Conservation (phyloP, 2,329 filamentous ascomycete species). For the Cladosporium cucumerinum region DNA sequence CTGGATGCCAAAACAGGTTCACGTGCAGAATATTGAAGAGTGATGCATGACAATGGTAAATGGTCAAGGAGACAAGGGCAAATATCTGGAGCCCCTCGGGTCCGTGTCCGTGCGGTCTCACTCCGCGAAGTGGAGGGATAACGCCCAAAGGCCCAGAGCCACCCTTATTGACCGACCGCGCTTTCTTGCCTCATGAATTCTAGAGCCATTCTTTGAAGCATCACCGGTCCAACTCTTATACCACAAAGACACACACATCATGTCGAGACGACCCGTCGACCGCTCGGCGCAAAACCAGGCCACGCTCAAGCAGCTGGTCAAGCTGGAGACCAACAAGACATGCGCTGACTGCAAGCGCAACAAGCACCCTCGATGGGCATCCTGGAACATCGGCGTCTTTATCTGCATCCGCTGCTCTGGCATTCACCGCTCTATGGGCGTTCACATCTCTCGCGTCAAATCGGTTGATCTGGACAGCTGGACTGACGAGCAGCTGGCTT, state of each 20-base stretch:
- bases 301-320: slow-evolving; percentile 91
- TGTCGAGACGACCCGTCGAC: slow-evolving; percentile 81
- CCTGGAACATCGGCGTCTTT: slow-evolving; percentile 97
- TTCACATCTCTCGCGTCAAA: slow-evolving; percentile 96
- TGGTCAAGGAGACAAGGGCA: not conserved
- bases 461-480: slow-evolving; percentile 96
- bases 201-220: not conserved
- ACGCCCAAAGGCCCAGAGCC: not conserved
- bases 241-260: slow-evolving; percentile 36
- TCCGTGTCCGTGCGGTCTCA: not conserved
- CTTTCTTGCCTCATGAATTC: slow-evolving; percentile 2
- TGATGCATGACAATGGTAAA: not conserved
- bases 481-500: slow-evolving; percentile 97
- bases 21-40: not conserved
- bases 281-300: slow-evolving; percentile 88
- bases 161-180: slow-evolving; percentile 13
- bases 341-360: slow-evolving; percentile 99
- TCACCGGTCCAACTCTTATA: not conserved
- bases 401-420: slow-evolving; percentile 95
- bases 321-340: slow-evolving; percentile 91
- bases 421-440: slow-evolving; percentile 98
- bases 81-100: not conserved
- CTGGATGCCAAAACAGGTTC: not conserved
- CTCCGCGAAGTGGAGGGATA: not conserved
- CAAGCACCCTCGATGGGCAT: slow-evolving; percentile 98